Conservation (phyloP, 805 yeast species). For the Candida nonsorbophila region DNA sequence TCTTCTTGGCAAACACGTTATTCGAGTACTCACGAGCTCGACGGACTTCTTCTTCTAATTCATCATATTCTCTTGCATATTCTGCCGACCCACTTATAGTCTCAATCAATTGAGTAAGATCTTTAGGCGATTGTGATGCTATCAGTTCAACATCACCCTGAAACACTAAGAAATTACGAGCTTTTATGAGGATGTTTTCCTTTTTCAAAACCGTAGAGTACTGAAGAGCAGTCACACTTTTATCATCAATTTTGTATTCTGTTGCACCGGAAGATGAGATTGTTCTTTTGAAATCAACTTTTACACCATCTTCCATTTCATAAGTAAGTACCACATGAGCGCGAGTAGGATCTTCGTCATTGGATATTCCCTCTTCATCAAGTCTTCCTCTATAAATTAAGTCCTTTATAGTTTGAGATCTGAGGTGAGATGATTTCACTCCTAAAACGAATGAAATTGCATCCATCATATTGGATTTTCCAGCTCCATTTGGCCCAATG, state of each 20-base stretch:
- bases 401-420: constrained; percentile 71
- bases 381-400: constrained; percentile 68
- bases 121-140: constrained; percentile 79
- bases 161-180: constrained; percentile 86
- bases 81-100: constrained; percentile 79
- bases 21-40: constrained; percentile 60
- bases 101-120: constrained; percentile 71
- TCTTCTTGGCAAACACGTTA: constrained; percentile 59
- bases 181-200: constrained; percentile 82
- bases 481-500: constrained; percentile 98
- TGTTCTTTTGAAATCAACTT: constrained; percentile 57
- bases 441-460: constrained; percentile 95
- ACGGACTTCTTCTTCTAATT: constrained; percentile 57
- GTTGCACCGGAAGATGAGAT: constrained; percentile 57
- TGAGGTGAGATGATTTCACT: constrained; percentile 63
- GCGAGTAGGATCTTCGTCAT: constrained; percentile 27
- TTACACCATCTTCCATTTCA: constrained; percentile 55
- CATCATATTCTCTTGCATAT: constrained; percentile 59
- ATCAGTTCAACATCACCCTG: constrained; percentile 96
- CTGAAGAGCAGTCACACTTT: constrained; percentile 53
- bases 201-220: constrained; percentile 62
- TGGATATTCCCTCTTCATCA: constrained; percentile 6
- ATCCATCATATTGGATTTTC: constrained; percentile 96
- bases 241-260: constrained; percentile 62
- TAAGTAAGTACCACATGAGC: constrained; percentile 82